Evolutionary conservation across 2,329 filamentous ascomycete genomes (phyloP), one percentile per base, ranked within the genome.

Genomic region (Paecilomyces sp.): DNA sequence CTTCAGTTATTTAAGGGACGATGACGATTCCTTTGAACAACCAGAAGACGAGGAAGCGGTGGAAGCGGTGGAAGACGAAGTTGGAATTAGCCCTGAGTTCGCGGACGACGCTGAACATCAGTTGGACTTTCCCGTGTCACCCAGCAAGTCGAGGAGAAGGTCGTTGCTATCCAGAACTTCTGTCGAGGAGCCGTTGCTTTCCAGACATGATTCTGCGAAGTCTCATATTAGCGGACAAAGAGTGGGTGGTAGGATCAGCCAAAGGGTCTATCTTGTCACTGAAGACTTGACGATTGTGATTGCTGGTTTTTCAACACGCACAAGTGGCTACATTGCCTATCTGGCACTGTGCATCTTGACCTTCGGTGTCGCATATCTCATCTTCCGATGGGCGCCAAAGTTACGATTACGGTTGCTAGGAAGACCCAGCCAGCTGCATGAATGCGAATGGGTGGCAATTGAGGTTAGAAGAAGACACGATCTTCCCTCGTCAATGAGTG

Each of bases 221-320:
- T 94, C 91, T 12, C 83, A 87, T 63, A 82, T 80, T 31, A 91
- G 89, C 68, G 81, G 82, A 31, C 77, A 79, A 63, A 84, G 83
- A 56, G 79, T 79, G 50, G 84, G 83, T 11, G 85, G 85, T 51
- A 85, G 90, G 60, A 80, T 84, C 30, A 95, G 84, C 68, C 94
- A 99, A 74, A 97, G 97, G 77, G 83, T 97, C 25, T 94, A 97
- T 74, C 92, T 99, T 75, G 81, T 87, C 60, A 96, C 91, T 51
- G 94, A 99, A 74, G 94, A 99, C 73, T 80, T 99, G 64, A 97
- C 92, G 0, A 92, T 97, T 67, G 93, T 92, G 30, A 86, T 97
- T 70, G 91, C 93, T 25, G 94, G 94, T 0, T 99, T 97, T 74
- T 86, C 83, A 56, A 97, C 92, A 3, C 93, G 88, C 63, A 74